Evolutionary conservation across 2,329 filamentous ascomycete genomes (phyloP).

Genomic region (Aspergillus floridensis): DNA sequence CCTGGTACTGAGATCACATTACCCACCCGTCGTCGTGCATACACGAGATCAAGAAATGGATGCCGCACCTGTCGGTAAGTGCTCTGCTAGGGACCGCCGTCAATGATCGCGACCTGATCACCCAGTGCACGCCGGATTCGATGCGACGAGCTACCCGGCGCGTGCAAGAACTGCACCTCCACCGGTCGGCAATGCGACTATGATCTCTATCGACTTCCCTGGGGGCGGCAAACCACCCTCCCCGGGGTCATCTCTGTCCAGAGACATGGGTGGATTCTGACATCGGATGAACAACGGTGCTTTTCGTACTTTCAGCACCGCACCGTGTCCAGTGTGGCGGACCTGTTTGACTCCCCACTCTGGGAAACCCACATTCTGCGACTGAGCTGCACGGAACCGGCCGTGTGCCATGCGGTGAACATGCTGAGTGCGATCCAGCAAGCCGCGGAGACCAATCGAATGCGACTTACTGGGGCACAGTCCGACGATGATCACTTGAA

Average conservation of each 20-base stretch:
- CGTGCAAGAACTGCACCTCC: not conserved
- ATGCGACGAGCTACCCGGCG: not conserved
- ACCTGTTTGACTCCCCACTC: not conserved
- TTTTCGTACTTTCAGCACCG: not conserved
- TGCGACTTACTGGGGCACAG: not conserved
- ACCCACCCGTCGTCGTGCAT: too few species aligned
- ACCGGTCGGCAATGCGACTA: slow-evolving; percentile 1
- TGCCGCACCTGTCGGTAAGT: slow-evolving; percentile 5
- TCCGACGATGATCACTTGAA: too few species aligned
- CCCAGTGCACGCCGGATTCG: not conserved
- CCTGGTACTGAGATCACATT: not conserved
- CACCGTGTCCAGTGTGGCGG: not conserved
- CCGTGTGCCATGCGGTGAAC: not conserved
- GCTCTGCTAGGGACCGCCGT: too few species aligned
- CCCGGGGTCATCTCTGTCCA: too few species aligned
- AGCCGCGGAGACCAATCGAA: not conserved
- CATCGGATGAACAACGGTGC: not conserved
- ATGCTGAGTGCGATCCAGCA: not conserved
- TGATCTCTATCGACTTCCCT: not conserved
- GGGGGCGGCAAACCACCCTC: too few species aligned
- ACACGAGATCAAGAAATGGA: not conserved
- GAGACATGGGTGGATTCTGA: not conserved
- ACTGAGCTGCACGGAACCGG: not conserved
- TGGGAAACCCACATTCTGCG: not conserved
- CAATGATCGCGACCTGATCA: not conserved